phyloP scores from a whole-genome alignment of 2,329 filamentous ascomycete species.

The Aschersonia sp. region DNA sequence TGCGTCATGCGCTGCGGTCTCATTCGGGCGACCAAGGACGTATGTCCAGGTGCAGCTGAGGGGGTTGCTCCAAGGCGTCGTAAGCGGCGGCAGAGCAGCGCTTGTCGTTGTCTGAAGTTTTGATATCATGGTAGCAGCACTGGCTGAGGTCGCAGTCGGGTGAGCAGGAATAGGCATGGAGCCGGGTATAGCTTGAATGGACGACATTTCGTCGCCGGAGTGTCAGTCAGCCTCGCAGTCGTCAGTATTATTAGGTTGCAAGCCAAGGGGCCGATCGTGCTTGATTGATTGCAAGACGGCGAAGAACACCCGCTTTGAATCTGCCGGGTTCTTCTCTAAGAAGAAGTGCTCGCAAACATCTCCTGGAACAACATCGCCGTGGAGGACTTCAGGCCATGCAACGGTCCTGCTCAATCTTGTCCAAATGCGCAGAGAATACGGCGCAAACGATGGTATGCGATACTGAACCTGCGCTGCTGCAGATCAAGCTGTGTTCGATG shows the following conservation, averaged over 20 bases:
- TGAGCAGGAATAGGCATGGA: constrained; percentile 1
- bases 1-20: constrained; percentile 11
- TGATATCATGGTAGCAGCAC: background rate
- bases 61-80: constrained; percentile 21
- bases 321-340: background rate
- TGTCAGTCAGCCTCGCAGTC: background rate
- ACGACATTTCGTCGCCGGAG: constrained; percentile 1
- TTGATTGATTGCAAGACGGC: no score
- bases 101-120: constrained; percentile 2
- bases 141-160: constrained; percentile 6
- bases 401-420: no score
- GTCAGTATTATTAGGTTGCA: no score
- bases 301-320: background rate
- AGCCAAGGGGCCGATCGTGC: no score
- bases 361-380: background rate
- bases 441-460: no score
- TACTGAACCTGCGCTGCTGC: no score
- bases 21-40: constrained; percentile 13
- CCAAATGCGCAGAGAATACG: no score
- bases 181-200: constrained; percentile 1
- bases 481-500: no score
- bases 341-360: background rate
- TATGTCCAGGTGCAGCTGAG: constrained; percentile 24
- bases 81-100: constrained; percentile 19
- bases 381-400: background rate